These are phyloP conservation scores for Rosa lucieae DNA, from an alignment of 306 rosid genomes.

Conservation along the genomic window DNA sequence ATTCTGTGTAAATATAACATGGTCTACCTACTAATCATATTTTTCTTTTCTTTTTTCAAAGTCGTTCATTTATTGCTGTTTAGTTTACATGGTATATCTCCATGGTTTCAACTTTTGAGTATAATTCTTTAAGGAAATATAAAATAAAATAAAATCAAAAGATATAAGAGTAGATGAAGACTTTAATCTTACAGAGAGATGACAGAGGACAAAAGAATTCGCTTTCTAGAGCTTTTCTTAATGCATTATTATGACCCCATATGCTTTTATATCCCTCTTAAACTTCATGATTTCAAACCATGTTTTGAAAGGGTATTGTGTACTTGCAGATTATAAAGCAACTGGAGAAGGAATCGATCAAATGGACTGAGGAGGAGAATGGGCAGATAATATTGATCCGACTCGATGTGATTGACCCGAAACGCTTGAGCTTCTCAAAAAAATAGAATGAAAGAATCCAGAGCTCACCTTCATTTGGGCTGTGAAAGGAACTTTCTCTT, in stretches of 20 bases:
- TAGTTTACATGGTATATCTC: no score
- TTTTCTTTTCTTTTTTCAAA: no score
- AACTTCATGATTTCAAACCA: neutral
- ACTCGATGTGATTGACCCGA: conserved; percentile 26
- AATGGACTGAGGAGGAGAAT: conserved; percentile 36
- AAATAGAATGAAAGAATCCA: conserved; percentile 3
- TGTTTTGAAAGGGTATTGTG: neutral
- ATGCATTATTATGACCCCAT: neutral
- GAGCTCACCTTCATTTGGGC: neutral
- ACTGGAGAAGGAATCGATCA: conserved; percentile 39
- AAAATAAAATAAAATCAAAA: no score
- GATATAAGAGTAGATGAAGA: no score
- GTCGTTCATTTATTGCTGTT: no score
- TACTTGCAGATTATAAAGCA: conserved; percentile 34
- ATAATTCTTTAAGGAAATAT: neutral
- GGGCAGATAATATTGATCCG: conserved; percentile 25
- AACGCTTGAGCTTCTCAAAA: conserved; percentile 25
- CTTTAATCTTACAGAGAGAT: neutral
- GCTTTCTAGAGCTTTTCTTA: neutral
- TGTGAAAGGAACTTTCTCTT: neutral
- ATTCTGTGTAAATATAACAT: neutral
- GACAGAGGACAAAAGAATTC: neutral
- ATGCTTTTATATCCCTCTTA: neutral
- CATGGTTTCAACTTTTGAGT: no score
- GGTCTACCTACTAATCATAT: no score